phyloP scores from a whole-genome alignment of 2,329 filamentous ascomycete species.

The Trichophyton rubrum region DNA sequence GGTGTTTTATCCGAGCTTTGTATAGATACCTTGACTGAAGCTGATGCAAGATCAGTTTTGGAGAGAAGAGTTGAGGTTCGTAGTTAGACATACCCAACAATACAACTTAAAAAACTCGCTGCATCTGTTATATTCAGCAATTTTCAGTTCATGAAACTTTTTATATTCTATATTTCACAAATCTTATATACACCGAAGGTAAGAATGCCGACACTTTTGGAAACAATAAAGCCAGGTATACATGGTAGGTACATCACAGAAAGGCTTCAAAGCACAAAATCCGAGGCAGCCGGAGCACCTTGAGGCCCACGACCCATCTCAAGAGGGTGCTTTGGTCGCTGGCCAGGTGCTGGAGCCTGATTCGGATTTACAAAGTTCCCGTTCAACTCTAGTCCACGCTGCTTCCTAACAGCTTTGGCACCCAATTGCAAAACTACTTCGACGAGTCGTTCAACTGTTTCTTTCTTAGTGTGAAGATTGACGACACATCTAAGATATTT shows the following conservation, averaged over 20 bases:
- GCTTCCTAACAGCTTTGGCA: constrained; percentile 20
- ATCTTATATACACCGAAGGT: background rate
- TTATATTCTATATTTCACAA: background rate
- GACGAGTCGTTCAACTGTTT: constrained; percentile 52
- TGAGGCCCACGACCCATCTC: constrained; percentile 25
- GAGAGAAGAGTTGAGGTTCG: constrained; percentile 36
- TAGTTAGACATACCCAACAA: constrained; percentile 15
- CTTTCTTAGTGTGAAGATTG: constrained; percentile 47
- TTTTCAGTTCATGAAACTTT: background rate
- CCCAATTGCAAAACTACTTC: constrained; percentile 43
- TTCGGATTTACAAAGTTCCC: constrained; percentile 1
- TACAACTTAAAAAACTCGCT: background rate
- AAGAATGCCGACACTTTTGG: background rate
- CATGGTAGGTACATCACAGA: background rate
- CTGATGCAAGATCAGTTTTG: constrained; percentile 36
- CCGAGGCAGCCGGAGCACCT: background rate
- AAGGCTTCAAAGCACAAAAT: background rate
- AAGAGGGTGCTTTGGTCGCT: constrained; percentile 17
- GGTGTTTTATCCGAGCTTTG: constrained; percentile 33
- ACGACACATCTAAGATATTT: constrained; percentile 59
- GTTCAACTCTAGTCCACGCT: constrained; percentile 7
- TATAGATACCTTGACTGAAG: constrained; percentile 32
- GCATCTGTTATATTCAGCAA: background rate
- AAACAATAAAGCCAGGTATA: background rate
- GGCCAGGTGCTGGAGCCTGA: background rate